phyloP scores from a whole-genome alignment of 1,284 basidiomycete species.

The Trichosporon faecale region DNA sequence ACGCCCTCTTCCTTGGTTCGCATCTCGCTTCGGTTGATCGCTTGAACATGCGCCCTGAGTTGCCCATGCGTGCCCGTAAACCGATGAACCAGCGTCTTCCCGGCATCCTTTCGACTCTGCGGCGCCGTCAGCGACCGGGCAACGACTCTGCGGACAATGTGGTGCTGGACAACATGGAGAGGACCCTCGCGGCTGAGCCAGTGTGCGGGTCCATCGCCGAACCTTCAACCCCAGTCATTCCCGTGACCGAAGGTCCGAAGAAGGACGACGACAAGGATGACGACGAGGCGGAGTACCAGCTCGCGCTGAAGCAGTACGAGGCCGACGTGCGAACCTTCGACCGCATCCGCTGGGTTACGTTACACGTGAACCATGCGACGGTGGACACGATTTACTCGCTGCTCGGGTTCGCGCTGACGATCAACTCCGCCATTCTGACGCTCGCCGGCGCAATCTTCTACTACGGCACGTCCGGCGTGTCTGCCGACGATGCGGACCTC shows the following conservation, averaged over 20 bases:
- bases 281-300: constrained; percentile 24
- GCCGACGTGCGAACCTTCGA: constrained; percentile 63
- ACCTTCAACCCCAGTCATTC: neutral
- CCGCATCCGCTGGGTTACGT: constrained; percentile 63
- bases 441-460: constrained; percentile 67
- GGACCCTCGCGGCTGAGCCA: neutral
- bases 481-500: constrained; percentile 63
- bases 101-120: constrained; percentile 19
- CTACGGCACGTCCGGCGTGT: constrained; percentile 53
- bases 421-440: constrained; percentile 71
- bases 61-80: constrained; percentile 21
- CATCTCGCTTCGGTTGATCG: constrained; percentile 78
- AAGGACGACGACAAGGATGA: constrained; percentile 28
- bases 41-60: constrained; percentile 46
- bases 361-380: constrained; percentile 74
- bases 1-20: constrained; percentile 84
- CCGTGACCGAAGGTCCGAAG: constrained; percentile 15
- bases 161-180: neutral
- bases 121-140: neutral
- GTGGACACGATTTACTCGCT: constrained; percentile 56
- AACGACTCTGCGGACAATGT: constrained; percentile 2
- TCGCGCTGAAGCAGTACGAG: constrained; percentile 51
- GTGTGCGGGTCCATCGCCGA: neutral
- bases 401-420: constrained; percentile 77
- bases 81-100: constrained; percentile 24